Evolutionary conservation across 1,139 yeast species (phyloP).

Genomic region (Nakaseomyces delphensis): DNA sequence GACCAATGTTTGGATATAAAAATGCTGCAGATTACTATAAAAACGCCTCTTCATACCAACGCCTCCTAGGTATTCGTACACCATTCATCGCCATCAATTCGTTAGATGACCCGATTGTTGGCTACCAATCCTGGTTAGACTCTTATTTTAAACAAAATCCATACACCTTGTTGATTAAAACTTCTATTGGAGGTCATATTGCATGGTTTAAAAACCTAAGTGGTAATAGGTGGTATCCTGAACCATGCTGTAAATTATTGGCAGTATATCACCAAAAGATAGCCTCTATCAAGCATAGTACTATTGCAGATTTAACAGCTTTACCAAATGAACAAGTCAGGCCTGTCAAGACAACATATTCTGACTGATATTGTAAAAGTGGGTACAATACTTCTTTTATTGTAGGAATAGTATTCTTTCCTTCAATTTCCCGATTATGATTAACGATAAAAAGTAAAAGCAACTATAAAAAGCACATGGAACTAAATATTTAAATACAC

Average conservation of each 20-base stretch:
- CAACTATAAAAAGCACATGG: too few relatives aligned
- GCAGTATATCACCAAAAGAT: conserved; percentile 27
- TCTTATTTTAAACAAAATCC: conserved; percentile 47
- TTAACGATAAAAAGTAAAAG: too few relatives aligned
- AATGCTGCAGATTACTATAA: conserved; percentile 47
- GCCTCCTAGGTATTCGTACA: conserved; percentile 43
- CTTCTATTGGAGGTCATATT: conserved; percentile 58
- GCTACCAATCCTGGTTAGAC: conserved; percentile 40
- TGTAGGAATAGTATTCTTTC: too few relatives aligned
- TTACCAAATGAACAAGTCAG: conserved; percentile 6
- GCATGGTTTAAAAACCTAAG: conserved; percentile 44
- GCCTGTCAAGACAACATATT: conserved; percentile 13
- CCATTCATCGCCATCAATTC: conserved; percentile 46
- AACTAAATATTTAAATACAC: too few relatives aligned
- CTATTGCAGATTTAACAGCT: conserved; percentile 6
- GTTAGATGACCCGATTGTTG: conserved; percentile 52
- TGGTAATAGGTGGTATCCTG: conserved; percentile 48
- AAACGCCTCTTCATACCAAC: conserved; percentile 44
- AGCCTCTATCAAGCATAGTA: background rate
- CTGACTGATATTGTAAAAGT: background rate
- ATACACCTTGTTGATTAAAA: conserved; percentile 44
- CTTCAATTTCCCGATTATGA: too few relatives aligned
- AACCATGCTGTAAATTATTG: conserved; percentile 35
- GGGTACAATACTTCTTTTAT: too few relatives aligned
- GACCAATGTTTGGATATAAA: conserved; percentile 46